phyloP scores from a whole-genome alignment of 163 green algal genomes.

The Picocystis sp. region DNA sequence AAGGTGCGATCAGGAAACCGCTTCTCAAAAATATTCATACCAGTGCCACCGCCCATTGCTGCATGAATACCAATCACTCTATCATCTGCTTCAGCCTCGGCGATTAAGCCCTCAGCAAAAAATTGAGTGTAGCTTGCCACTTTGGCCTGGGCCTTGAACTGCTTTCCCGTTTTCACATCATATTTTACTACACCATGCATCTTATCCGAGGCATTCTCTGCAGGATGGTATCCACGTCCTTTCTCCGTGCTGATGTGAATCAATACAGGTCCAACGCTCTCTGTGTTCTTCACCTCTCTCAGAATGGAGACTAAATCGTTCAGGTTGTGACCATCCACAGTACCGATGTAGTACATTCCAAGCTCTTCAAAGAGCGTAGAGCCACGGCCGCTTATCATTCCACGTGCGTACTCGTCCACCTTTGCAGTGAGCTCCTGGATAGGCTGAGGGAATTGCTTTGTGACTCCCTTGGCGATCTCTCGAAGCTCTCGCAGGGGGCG shows the following conservation, averaged over 20 bases:
- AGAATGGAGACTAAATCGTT: slow-evolving; percentile 33
- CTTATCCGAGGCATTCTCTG: slow-evolving; percentile 78
- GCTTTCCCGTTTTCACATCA: slow-evolving; percentile 78
- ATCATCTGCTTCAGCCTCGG: slow-evolving; percentile 75
- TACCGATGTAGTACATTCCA: slow-evolving; percentile 98
- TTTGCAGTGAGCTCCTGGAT: slow-evolving; percentile 88
- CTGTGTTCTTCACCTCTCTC: slow-evolving; percentile 65
- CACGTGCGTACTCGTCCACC: slow-evolving; percentile 98
- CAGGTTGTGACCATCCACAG: slow-evolving; percentile 93
- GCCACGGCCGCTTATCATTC: slow-evolving; percentile 87
- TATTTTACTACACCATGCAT: slow-evolving; percentile 98
- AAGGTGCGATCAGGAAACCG: slow-evolving; percentile 74
- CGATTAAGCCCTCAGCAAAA: slow-evolving; percentile 85
- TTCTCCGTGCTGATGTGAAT: slow-evolving; percentile 97
- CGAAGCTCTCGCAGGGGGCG: slow-evolving; percentile 84
- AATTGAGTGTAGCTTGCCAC: slow-evolving; percentile 71
- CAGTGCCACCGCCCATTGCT: slow-evolving; percentile 97
- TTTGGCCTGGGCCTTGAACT: slow-evolving; percentile 52
- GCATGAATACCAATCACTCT: slow-evolving; percentile 86
- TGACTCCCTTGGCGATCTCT: slow-evolving; percentile 93
- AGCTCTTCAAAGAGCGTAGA: slow-evolving; percentile 98
- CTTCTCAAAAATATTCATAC: slow-evolving; percentile 74
- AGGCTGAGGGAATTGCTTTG: slow-evolving; percentile 79
- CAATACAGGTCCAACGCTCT: slow-evolving; percentile 86
- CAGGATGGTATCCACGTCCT: slow-evolving; percentile 76